Evolutionary conservation across 202 grass and related monocot genomes (phyloP).

Genomic region (Bolboschoenoplectus hybrid): DNA sequence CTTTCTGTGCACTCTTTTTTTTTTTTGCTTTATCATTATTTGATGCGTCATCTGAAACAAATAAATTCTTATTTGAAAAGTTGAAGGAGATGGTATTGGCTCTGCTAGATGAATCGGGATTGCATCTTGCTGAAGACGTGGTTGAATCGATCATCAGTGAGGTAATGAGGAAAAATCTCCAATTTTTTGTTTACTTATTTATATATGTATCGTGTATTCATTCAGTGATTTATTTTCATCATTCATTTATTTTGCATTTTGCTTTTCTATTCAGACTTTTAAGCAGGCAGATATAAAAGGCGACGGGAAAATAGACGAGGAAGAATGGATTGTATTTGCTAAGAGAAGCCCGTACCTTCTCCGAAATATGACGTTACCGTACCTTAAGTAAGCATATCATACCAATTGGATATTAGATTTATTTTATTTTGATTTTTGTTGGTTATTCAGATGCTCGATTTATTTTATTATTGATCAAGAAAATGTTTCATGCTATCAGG

Average conservation of each 20-base stretch:
- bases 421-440: constrained; percentile 24
- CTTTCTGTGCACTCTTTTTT: not conserved
- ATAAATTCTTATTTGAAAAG: constrained; percentile 33
- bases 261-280: constrained; percentile 58
- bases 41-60: not conserved
- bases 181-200: constrained; percentile 12
- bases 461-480: constrained; percentile 12
- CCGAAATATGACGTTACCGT: constrained; percentile 83
- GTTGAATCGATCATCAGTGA: constrained; percentile 77
- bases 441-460: not conserved
- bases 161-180: constrained; percentile 38
- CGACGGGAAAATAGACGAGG: constrained; percentile 77
- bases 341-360: constrained; percentile 63
- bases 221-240: constrained; percentile 4
- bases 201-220: not conserved
- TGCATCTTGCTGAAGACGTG: constrained; percentile 70
- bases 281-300: constrained; percentile 62
- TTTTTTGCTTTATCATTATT: not conserved
- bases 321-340: constrained; percentile 72
- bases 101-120: constrained; percentile 67
- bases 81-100: constrained; percentile 94
- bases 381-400: constrained; percentile 70
- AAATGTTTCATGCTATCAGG: constrained; percentile 39
- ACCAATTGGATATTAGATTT: not conserved
- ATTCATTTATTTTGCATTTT: not conserved